phyloP scores from a whole-genome alignment of 805 yeast genomes.

The Candida suzukii region DNA sequence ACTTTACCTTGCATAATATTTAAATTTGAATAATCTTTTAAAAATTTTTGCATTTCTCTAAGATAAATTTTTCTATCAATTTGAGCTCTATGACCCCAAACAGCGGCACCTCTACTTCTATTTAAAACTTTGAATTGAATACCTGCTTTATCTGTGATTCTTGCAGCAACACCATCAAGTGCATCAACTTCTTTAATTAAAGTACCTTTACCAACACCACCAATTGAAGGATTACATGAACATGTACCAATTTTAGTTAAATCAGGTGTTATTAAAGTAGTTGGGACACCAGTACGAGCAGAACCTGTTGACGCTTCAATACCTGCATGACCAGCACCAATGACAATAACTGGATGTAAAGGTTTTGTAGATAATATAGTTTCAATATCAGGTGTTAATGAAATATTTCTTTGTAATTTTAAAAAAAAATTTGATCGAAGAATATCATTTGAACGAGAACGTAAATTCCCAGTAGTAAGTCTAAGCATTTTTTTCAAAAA shows the following conservation, averaged over 20 bases:
- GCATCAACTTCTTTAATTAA: conserved; percentile 91
- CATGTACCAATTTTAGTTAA: conserved; percentile 80
- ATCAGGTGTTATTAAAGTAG: conserved; percentile 73
- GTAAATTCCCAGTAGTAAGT: too few species aligned
- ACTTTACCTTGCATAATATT: conserved; percentile 67
- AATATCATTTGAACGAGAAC: not conserved
- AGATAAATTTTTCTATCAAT: conserved; percentile 81
- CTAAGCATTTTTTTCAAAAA: not conserved
- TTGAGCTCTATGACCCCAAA: conserved; percentile 98
- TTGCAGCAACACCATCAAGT: conserved; percentile 82
- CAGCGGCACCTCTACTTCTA: conserved; percentile 88
- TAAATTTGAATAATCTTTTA: conserved; percentile 50
- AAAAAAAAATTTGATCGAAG: not conserved
- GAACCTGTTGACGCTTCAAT: conserved; percentile 95
- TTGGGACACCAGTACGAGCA: conserved; percentile 71
- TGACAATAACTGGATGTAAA: conserved; percentile 64
- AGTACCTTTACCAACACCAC: conserved; percentile 98
- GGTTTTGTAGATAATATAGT: conserved; percentile 23
- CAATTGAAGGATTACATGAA: conserved; percentile 96
- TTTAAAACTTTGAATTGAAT: conserved; percentile 85
- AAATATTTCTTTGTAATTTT: not conserved
- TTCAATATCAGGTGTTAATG: conserved; percentile 26
- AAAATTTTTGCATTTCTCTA: conserved; percentile 66
- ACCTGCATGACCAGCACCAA: conserved; percentile 99
- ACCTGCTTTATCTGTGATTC: conserved; percentile 88